Conservation (phyloP, 2,329 filamentous ascomycete genomes). For the Chalaropsis thielavioides region DNA sequence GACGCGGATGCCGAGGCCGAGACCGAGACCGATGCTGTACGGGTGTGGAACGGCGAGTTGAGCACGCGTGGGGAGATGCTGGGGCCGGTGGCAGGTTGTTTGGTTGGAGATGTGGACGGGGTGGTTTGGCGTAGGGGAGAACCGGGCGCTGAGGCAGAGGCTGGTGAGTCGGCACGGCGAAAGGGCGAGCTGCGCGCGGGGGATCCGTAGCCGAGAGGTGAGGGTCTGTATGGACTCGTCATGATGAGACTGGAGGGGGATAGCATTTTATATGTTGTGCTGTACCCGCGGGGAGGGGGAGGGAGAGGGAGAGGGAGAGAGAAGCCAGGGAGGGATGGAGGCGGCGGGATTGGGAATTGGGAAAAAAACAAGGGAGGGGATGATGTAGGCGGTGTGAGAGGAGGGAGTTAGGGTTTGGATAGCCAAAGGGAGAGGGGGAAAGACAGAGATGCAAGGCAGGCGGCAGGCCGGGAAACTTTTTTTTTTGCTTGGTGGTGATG, state of each 20-base stretch:
- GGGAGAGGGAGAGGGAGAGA: neutral
- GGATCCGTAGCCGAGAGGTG: conserved; percentile 56
- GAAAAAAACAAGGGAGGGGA: too few relatives aligned
- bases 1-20: neutral
- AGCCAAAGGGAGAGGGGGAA: neutral
- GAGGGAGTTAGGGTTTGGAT: neutral
- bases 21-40: conserved; percentile 20
- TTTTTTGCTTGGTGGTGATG: neutral
- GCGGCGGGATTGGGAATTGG: too few relatives aligned
- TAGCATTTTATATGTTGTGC: conserved; percentile 5
- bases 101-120: conserved; percentile 45
- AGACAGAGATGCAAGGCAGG: neutral
- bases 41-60: conserved; percentile 29
- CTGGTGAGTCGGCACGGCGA: conserved; percentile 45
- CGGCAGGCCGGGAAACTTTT: neutral
- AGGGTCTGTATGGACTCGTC: conserved; percentile 44
- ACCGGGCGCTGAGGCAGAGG: conserved; percentile 35
- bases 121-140: conserved; percentile 48
- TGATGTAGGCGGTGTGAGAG: neutral
- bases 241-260: neutral
- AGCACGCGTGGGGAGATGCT: conserved; percentile 19
- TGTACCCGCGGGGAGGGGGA: neutral
- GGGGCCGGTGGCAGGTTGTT: conserved; percentile 21
- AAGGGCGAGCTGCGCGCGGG: conserved; percentile 50
- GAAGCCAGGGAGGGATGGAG: neutral